A percentile compares a stretch with the other conserved stretches of the same genome.
These are phyloP conservation scores for Fagus sylvatica DNA, from an alignment of 306 rosid species.

Conservation along the genomic window DNA sequence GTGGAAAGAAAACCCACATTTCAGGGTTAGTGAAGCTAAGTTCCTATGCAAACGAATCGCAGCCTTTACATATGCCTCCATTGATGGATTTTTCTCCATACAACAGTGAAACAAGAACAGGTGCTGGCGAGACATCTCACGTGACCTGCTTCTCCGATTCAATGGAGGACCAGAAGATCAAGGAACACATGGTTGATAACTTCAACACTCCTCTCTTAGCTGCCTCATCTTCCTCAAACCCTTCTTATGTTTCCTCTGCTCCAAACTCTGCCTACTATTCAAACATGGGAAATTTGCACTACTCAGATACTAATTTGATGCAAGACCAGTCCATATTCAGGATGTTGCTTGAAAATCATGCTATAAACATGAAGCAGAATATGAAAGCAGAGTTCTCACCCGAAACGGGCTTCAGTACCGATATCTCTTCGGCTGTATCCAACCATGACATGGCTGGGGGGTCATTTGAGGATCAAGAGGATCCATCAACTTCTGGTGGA, in stretches of 20 bases:
- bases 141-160: conserved; percentile 72
- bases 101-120: conserved; percentile 40
- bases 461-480: conserved; percentile 40
- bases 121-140: conserved; percentile 41
- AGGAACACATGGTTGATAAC: conserved; percentile 29
- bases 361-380: conserved; percentile 11
- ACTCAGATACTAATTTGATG: conserved; percentile 17
- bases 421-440: conserved; percentile 36
- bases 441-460: conserved; percentile 40
- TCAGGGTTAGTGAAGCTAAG: conserved; percentile 39
- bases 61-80: conserved; percentile 47
- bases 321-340: conserved; percentile 42
- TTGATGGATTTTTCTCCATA: conserved; percentile 62
- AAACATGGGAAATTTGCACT: conserved; percentile 29
- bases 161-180: conserved; percentile 36
- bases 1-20: conserved; percentile 46
- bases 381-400: conserved; percentile 29
- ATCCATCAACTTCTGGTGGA: conserved; percentile 47
- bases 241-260: conserved; percentile 20
- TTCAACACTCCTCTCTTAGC: conserved; percentile 1
- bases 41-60: conserved; percentile 27
- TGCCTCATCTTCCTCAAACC: conserved; percentile 22
- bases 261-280: conserved; percentile 28
- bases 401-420: conserved; percentile 39
- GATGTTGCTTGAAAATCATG: conserved; percentile 47